Evolutionary conservation across 306 rosid genomes (phyloP).

Genomic region (Corylus americana): DNA sequence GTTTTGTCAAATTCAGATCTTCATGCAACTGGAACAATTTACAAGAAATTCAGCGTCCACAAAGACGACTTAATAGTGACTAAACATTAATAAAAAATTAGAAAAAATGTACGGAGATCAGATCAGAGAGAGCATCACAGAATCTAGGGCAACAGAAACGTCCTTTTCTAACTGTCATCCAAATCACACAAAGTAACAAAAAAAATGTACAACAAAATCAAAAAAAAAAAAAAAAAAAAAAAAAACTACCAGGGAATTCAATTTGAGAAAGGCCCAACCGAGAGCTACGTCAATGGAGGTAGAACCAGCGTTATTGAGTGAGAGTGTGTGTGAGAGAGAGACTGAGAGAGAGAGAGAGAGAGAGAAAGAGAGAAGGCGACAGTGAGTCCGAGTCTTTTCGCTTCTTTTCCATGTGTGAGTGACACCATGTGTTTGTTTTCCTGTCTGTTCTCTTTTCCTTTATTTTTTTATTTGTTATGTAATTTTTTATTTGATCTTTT

Average conservation of each 20-base stretch:
- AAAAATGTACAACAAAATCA: background rate
- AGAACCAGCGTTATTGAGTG: constrained; percentile 10
- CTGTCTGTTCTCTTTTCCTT: background rate
- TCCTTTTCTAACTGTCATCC: constrained; percentile 22
- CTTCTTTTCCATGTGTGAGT: constrained; percentile 43
- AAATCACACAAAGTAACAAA: constrained; percentile 7
- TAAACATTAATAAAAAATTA: background rate
- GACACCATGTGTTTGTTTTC: constrained; percentile 17
- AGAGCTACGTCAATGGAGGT: constrained; percentile 29
- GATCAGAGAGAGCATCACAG: constrained; percentile 48
- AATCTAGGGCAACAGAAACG: constrained; percentile 50
- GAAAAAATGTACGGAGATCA: constrained; percentile 37
- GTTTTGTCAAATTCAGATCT: constrained; percentile 47
- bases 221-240: too few relatives aligned
- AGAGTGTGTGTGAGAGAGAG: background rate
- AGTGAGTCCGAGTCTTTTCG: constrained; percentile 45
- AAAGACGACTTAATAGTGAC: background rate
- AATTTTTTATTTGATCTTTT: background rate
- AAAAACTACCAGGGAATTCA: constrained; percentile 23
- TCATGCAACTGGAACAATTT: background rate
- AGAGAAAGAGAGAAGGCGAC: constrained; percentile 20
- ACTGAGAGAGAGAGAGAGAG: constrained; percentile 21
- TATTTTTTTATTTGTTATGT: background rate
- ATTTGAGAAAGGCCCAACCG: constrained; percentile 24
- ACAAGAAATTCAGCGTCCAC: background rate